These are phyloP conservation scores for Auriculariales sp. DNA, from an alignment of 768 basidiomycete species.

Conservation along the genomic window DNA sequence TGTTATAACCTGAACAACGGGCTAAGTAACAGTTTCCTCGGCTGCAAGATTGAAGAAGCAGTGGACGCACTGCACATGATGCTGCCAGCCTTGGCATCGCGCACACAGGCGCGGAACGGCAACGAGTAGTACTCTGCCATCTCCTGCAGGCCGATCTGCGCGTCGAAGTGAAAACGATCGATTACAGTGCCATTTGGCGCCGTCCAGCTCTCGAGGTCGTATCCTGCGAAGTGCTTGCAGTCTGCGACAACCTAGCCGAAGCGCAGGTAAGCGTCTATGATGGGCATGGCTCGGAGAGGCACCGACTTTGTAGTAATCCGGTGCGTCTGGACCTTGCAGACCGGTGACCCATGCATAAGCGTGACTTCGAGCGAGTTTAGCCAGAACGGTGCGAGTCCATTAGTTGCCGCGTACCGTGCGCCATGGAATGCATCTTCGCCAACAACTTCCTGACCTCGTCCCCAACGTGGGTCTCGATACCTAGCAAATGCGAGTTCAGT, in stretches of 20 bases:
- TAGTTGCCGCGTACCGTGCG: too few species aligned
- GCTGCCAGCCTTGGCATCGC: slow-evolving; percentile 42
- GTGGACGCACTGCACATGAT: slow-evolving; percentile 35
- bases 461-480: slow-evolving; percentile 53
- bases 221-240: slow-evolving; percentile 48
- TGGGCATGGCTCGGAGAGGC: too few species aligned
- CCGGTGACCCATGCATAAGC: slow-evolving; percentile 39
- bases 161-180: slow-evolving; percentile 34
- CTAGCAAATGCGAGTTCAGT: too few species aligned
- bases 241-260: slow-evolving; percentile 27
- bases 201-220: slow-evolving; percentile 44
- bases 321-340: slow-evolving; percentile 42
- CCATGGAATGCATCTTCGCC: slow-evolving; percentile 45
- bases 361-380: too few species aligned
- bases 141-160: slow-evolving; percentile 37
- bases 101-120: slow-evolving; percentile 42
- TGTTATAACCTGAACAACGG: slow-evolving; percentile 29
- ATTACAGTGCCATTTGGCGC: too few species aligned
- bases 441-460: slow-evolving; percentile 45
- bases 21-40: not conserved
- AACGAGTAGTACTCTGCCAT: slow-evolving; percentile 41
- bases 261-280: too few species aligned
- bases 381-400: too few species aligned
- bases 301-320: slow-evolving; percentile 33
- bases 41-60: not conserved